Evolutionary conservation across 495 filamentous ascomycete species (phyloP).

Genomic region (Usnea hakonensis): DNA sequence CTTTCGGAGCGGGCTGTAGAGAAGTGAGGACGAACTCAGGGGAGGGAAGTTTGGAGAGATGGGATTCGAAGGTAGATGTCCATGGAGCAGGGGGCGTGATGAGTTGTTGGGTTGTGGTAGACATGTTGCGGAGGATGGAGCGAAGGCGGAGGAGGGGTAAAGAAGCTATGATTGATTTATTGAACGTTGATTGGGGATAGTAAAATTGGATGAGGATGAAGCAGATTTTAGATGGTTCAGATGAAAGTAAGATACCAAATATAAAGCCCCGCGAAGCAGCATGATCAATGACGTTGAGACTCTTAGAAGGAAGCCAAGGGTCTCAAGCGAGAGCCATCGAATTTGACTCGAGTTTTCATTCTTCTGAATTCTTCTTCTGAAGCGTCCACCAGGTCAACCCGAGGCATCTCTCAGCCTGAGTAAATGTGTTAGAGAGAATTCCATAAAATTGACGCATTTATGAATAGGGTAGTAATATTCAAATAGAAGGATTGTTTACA

Average conservation of each 20-base stretch:
- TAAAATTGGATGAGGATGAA: background rate
- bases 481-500: too few relatives aligned
- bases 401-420: too few relatives aligned
- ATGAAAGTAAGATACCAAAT: too few relatives aligned
- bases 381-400: too few relatives aligned
- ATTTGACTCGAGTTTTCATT: too few relatives aligned
- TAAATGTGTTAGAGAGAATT: too few relatives aligned
- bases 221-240: background rate
- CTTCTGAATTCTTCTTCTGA: too few relatives aligned
- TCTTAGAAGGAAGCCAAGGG: background rate
- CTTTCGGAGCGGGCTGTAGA: constrained; percentile 39
- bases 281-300: background rate
- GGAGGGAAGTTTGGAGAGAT: constrained; percentile 51
- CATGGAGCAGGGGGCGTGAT: constrained; percentile 47
- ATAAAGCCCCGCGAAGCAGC: background rate
- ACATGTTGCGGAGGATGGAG: constrained; percentile 25
- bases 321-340: too few relatives aligned
- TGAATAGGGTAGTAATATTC: too few relatives aligned
- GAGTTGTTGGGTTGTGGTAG: constrained; percentile 22
- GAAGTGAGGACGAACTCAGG: constrained; percentile 69
- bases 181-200: background rate
- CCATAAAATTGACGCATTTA: too few relatives aligned
- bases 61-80: constrained; percentile 57
- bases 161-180: constrained; percentile 18
- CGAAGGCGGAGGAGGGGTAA: constrained; percentile 12